Base-by-base conservation (phyloP, 257 asterid genomes). In the Catharanthus roseus region DNA sequence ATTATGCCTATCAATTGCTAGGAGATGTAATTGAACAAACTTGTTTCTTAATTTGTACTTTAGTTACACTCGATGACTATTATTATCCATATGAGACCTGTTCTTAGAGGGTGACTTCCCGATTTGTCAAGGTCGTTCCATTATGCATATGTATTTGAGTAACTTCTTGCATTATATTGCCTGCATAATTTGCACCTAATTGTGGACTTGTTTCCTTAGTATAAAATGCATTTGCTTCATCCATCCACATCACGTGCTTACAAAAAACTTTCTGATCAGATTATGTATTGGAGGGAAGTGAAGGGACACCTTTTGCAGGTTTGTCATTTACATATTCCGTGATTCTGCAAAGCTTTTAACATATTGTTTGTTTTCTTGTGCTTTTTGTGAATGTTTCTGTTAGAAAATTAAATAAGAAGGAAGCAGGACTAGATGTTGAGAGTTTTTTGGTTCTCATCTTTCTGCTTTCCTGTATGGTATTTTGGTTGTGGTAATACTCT, bases 271-370 rank as follows among this genome's bases (percentile, higher is more conserved):
- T 74, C 57, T 77, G 74, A 33, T 64, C 96, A 95, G 99, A 95
- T 86, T 95, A 95, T 81, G 96, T 95, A 75, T 86, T 95, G 96
- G 98, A 95, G 85, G 99, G 99, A 77, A 95, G 99, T 75, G 93
- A 90, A 77, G 98, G 98, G 77, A 95, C 99, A 9, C 91, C 99
- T 12, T 95, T 95, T 87, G 92, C 96, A 91, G 99, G 99, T 95
- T 77, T 74, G 75, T 71, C 24, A 69, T 58, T 69, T 62, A n/a
- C 28, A 18, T n/a, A 16, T 34, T 62, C 47, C 47, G 34, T 2
- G 13, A 34, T 69, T 18, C n/a, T 7, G 41, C 28, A n/a, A 5
- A 21, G n/a, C 62, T 54, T 23, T 24, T 0, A 53, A 3, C 61
- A 7, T 23, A 0, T 54, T 10, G 9, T 9, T 65, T 31, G 13